Conservation (phyloP, 192 early-diverging fungal genomes). For the Entophlyctis luteolus region DNA sequence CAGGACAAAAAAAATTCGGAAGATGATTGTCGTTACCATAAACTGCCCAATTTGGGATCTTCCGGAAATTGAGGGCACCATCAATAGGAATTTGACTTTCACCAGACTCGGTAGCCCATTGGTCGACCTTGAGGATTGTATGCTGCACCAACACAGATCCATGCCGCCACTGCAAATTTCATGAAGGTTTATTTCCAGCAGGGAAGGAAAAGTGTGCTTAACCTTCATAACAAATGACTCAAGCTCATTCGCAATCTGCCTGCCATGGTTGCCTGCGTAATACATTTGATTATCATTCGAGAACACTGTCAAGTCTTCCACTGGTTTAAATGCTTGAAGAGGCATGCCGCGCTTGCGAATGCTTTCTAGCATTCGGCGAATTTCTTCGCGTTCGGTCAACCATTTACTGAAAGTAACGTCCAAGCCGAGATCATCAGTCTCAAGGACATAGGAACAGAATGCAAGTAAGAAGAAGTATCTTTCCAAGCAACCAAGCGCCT, state of each 20-base stretch:
- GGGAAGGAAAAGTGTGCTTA: background rate
- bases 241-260: slow-evolving; percentile 41
- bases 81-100: slow-evolving; percentile 31
- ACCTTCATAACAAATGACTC: slow-evolving; percentile 57
- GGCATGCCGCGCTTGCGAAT: slow-evolving; percentile 41
- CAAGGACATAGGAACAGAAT: slow-evolving; percentile 52
- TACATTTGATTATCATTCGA: slow-evolving; percentile 2
- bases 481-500: slow-evolving; percentile 51
- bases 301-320: slow-evolving; percentile 54
- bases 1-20: background rate
- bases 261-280: background rate
- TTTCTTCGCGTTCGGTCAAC: slow-evolving; percentile 43
- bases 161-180: slow-evolving; percentile 34
- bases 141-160: slow-evolving; percentile 55
- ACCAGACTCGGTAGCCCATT: slow-evolving; percentile 39
- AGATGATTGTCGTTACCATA: slow-evolving; percentile 1
- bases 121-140: slow-evolving; percentile 61
- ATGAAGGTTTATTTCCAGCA: no score
- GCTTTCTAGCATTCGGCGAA: slow-evolving; percentile 52
- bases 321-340: slow-evolving; percentile 52
- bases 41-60: slow-evolving; percentile 21
- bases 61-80: slow-evolving; percentile 56
- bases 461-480: slow-evolving; percentile 59
- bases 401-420: slow-evolving; percentile 20
- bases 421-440: slow-evolving; percentile 12